A percentile compares a stretch with the other conserved stretches of the same genome.
Conservation (phyloP, 176 grass and related monocot species). For the Bolboschoenus planiculmis region DNA sequence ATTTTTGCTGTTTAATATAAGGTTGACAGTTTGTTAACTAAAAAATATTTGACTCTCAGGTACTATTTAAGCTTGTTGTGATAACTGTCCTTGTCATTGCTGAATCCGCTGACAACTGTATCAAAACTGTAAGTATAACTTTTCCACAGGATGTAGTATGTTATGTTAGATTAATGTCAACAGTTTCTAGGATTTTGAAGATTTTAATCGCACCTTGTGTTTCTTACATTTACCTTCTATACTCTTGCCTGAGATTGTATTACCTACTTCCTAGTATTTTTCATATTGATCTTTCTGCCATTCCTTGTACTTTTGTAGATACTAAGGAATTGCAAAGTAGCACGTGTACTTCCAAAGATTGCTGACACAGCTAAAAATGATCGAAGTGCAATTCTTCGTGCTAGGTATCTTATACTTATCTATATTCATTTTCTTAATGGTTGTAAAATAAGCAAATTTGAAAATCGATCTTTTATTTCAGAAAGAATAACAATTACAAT, state of each 20-base stretch:
- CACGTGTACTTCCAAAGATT: slow-evolving; percentile 73
- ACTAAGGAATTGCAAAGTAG: slow-evolving; percentile 83
- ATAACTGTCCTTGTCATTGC: slow-evolving; percentile 97
- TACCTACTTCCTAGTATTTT: slow-evolving; percentile 1
- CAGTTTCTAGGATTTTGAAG: slow-evolving; percentile 14
- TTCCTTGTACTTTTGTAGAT: slow-evolving; percentile 56
- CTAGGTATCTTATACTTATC: slow-evolving; percentile 49
- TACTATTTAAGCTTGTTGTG: slow-evolving; percentile 98
- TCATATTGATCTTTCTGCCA: slow-evolving; percentile 5
- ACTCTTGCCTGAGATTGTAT: neutral
- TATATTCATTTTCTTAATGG: slow-evolving; percentile 11
- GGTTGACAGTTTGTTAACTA: slow-evolving; percentile 12
- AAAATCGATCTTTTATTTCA: neutral
- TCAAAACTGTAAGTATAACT: slow-evolving; percentile 83
- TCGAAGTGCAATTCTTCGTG: slow-evolving; percentile 73
- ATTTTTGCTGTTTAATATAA: neutral
- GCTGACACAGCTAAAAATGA: slow-evolving; percentile 81
- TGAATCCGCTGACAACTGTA: slow-evolving; percentile 90
- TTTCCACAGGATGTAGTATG: neutral
- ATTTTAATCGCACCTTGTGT: slow-evolving; percentile 16
- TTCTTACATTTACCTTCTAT: neutral
- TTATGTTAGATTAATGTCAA: slow-evolving; percentile 6
- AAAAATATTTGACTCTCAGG: slow-evolving; percentile 35
- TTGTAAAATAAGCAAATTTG: neutral
- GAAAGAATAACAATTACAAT: neutral